phyloP scores from a whole-genome alignment of 164 flowering plant species.

The Magnolia officinalis region DNA sequence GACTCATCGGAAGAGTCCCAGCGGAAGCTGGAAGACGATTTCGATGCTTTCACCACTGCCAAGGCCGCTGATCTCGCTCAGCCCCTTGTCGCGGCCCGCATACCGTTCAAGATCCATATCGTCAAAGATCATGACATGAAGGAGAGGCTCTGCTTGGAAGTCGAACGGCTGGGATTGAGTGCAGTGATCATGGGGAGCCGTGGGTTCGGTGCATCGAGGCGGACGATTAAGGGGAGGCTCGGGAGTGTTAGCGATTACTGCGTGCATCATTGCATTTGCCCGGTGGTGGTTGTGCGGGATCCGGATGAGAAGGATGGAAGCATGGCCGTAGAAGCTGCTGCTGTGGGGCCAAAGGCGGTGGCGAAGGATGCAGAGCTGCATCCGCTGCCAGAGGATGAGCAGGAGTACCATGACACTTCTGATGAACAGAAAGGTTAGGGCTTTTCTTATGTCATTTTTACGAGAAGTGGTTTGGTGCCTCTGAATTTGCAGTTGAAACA shows the following conservation, averaged over 20 bases:
- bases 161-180: conserved; percentile 65
- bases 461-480: neutral
- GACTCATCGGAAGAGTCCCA: conserved; percentile 28
- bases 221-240: conserved; percentile 42
- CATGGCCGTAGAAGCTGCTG: conserved; percentile 9
- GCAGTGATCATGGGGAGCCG: conserved; percentile 82
- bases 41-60: conserved; percentile 45
- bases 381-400: conserved; percentile 42
- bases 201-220: conserved; percentile 56
- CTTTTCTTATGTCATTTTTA: neutral
- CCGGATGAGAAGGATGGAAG: conserved; percentile 44
- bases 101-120: conserved; percentile 65
- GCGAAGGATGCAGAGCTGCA: conserved; percentile 25
- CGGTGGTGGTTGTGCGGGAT: conserved; percentile 70
- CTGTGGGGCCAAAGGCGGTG: neutral
- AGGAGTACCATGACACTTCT: conserved; percentile 39
- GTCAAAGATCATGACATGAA: conserved; percentile 82
- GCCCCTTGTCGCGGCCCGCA: conserved; percentile 48
- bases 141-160: conserved; percentile 77
- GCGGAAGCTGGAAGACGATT: conserved; percentile 58
- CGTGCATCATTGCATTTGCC: conserved; percentile 75
- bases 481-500: neutral
- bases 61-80: conserved; percentile 50
- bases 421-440: conserved; percentile 35
- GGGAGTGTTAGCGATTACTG: conserved; percentile 86